Base-by-base conservation (phyloP, 1,284 basidiomycete genomes). In the Pascua sp. region DNA sequence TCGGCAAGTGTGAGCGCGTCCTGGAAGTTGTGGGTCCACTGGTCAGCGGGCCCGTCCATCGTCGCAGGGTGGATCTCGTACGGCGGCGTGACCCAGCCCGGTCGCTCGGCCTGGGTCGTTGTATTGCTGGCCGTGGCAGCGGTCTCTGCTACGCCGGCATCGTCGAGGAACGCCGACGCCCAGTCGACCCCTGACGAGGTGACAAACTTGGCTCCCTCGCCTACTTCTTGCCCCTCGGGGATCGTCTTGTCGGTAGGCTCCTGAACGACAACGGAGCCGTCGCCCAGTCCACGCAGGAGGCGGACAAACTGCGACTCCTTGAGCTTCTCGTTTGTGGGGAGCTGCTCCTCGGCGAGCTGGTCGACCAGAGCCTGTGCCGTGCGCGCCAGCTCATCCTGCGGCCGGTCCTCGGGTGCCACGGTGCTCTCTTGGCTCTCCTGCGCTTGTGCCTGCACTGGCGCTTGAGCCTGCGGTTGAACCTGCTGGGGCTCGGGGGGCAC, bases 281-380 rank as follows among this genome's bases (percentile, higher is more conserved):
- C 90, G 24, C 91, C 82, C 45, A 98, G 77, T 67, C 90, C 86
- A 53, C 84, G 84, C 88, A 97, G 93, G 36, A 98, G 81, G 16
- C 83, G 82, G 80, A 97, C 81, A 73, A 98, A 98, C 62, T 85
- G 82, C 74, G 91, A 94, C 51, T 93, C 84, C 71, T 86, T 83
- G 72, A 98, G 92, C 75, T 97, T 97, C 45, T 87, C 84, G 69
- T 90, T 93, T 59, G 86, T 42, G 10, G 62, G 32, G 5, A 66
- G 49, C 15, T 52, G 43, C 17, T 61, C 59, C 16, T 64, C 61
- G 67, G 82, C 80, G 45, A 92, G 82, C 37, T 86, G 82, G 55
- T 89, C 82, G 43, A 91, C 77, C 47, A 92, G 82, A 38, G 83
- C 73, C 13, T 82, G 87, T 3, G 90, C 90, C 2, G 89, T 87